Evolutionary conservation across 2,329 filamentous ascomycete genomes (phyloP), one percentile per base, ranked within the genome.

Genomic region (Venturia oleaginea): DNA sequence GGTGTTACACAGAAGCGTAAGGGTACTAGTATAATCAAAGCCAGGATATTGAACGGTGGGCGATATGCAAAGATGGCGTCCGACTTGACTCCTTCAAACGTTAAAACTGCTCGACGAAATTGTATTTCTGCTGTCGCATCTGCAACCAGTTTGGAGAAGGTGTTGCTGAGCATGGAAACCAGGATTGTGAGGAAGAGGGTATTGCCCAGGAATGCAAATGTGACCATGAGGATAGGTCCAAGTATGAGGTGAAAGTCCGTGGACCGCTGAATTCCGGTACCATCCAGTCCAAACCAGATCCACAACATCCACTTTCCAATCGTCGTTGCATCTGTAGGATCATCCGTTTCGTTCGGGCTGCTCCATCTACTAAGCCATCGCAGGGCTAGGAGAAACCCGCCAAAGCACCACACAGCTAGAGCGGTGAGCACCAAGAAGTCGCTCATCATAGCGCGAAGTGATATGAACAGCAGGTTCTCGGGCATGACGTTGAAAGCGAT

Each of bases 241-340:
- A 94, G 79, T n/a, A 92, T 76, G 80, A 85, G 84, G 76, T 95
- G 90, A 71, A 94, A 91, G 65, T 90, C 85, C 27, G 83, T 80
- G 70, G 82, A 82, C 65, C 80, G 77, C 67, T 82, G 76, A 42
- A 84, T 82, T 1, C 82, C 81, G 46, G 76, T 89, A 42, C 73
- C 91, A 69, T 94, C 91, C 1, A 95, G 83, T 2, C 91, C 91
- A 71, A 95, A 94, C 91, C 91, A 95, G 68, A 95, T 92, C 83
- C 89, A 94, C 1, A 94, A 83, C 90, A 95, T 93, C 91, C 91
- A 95, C 75, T 92, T 92, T 55, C 86, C 86, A 67, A 94, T 92
- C 1, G 87, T 90, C 75, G 89, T 77, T 4, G 86, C 75, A 62
- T 82, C 77, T 63, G 88, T 85, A 13, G 48, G 37, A 3, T 54